Evolutionary conservation across 495 filamentous ascomycete genomes (phyloP).

Genomic region (Jackrogersella multiformis): DNA sequence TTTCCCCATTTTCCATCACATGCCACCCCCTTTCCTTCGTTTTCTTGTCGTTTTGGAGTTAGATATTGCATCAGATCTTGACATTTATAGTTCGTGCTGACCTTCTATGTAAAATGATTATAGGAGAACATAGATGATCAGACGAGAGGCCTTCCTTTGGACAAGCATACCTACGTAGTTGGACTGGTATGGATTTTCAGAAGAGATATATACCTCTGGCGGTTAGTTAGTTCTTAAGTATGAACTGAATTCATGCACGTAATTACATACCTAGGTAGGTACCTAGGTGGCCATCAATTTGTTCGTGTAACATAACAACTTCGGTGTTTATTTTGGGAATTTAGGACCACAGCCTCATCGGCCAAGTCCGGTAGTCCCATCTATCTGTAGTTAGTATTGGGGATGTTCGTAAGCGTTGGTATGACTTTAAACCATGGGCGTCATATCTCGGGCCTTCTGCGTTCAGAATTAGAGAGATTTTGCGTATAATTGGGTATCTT

Average conservation of each 20-base stretch:
- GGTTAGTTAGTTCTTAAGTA: not conserved
- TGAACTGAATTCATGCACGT: not conserved
- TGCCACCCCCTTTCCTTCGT: not conserved
- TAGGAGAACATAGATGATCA: not conserved
- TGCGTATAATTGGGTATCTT: constrained; percentile 7
- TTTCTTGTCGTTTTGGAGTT: not conserved
- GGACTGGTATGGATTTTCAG: not conserved
- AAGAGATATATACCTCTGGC: not conserved
- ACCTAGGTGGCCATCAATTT: too few species aligned
- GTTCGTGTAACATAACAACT: not conserved
- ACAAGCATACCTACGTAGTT: not conserved
- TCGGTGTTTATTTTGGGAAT: constrained; percentile 6
- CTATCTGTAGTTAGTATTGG: not conserved
- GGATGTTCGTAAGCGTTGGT: not conserved
- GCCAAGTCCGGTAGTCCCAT: not conserved
- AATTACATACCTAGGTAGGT: too few species aligned
- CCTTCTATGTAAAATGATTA: not conserved
- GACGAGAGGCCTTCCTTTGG: too few species aligned
- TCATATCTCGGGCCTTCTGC: not conserved
- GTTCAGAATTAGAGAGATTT: not conserved
- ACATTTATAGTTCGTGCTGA: not conserved
- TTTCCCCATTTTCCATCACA: not conserved
- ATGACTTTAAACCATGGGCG: too few species aligned
- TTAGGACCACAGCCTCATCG: not conserved
- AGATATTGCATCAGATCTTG: too few species aligned